These are phyloP conservation scores for Kwoniella mangroviensis DNA, from an alignment of 768 basidiomycete genomes.

Conservation along the genomic window DNA sequence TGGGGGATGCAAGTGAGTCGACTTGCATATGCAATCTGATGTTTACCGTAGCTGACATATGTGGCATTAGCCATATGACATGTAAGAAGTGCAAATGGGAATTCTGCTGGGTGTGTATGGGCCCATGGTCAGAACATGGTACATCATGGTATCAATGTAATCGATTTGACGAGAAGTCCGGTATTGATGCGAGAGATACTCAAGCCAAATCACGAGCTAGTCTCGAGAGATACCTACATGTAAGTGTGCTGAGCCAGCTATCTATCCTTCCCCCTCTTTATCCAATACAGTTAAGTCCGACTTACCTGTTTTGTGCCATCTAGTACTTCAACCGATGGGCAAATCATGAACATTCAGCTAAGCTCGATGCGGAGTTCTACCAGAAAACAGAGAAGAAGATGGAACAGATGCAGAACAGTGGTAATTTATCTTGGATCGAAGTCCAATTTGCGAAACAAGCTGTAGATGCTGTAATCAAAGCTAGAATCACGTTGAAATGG, in stretches of 20 bases:
- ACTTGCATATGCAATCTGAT: background rate
- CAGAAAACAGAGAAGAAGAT: slow-evolving; percentile 99
- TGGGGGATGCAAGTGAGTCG: slow-evolving; percentile 96
- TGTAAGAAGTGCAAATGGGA: slow-evolving; percentile 96
- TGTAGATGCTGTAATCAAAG: slow-evolving; percentile 89
- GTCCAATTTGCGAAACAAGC: slow-evolving; percentile 99
- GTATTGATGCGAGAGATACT: slow-evolving; percentile 84
- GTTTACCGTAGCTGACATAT: slow-evolving; percentile 3
- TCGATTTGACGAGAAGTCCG: slow-evolving; percentile 87
- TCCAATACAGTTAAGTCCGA: no score
- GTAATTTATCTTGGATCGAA: slow-evolving; percentile 94
- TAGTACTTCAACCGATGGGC: slow-evolving; percentile 99
- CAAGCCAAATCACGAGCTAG: slow-evolving; percentile 88
- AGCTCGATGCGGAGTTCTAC: slow-evolving; percentile 89
- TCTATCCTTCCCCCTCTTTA: no score
- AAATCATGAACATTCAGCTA: slow-evolving; percentile 99
- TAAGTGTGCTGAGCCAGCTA: slow-evolving; percentile 63
- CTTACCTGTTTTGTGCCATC: background rate
- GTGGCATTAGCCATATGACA: slow-evolving; percentile 84
- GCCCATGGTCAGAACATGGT: slow-evolving; percentile 96
- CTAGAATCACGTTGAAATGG: slow-evolving; percentile 94
- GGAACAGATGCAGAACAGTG: slow-evolving; percentile 97
- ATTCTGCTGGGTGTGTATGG: slow-evolving; percentile 99
- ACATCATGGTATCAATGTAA: slow-evolving; percentile 99
- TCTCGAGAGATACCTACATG: slow-evolving; percentile 93